A percentile compares a stretch with the other conserved stretches of the same genome.
Conservation (phyloP, 2,329 filamentous ascomycete species). For the Chrysosporium queenslandicum region DNA sequence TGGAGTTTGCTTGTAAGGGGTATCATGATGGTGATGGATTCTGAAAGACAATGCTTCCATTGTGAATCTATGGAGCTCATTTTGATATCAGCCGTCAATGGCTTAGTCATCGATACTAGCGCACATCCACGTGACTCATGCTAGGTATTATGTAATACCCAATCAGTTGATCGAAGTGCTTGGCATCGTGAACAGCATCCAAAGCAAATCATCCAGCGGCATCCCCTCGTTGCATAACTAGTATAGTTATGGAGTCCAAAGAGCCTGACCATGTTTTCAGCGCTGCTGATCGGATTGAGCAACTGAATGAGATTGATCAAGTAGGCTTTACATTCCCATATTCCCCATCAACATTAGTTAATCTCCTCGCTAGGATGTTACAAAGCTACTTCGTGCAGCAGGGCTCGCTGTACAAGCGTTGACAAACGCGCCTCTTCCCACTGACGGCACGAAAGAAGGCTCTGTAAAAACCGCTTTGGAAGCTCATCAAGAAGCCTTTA, state of each 20-base stretch:
- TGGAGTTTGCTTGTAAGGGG: background rate
- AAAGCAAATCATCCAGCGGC: background rate
- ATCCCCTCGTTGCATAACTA: no score
- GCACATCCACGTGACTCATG: background rate
- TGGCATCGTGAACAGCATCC: no score
- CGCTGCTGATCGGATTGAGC: conserved; percentile 65
- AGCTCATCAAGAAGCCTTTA: conserved; percentile 51
- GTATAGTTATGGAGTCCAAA: conserved; percentile 17
- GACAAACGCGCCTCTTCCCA: conserved; percentile 38
- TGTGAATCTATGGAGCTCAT: conserved; percentile 5
- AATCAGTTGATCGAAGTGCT: no score
- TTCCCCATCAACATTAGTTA: background rate
- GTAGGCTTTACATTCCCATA: conserved; percentile 29
- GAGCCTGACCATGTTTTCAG: conserved; percentile 45
- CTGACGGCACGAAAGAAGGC: conserved; percentile 20
- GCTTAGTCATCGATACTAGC: background rate
- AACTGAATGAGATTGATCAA: conserved; percentile 69
- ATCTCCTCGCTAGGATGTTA: conserved; percentile 35
- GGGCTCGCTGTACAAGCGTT: conserved; percentile 55
- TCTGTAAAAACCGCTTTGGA: conserved; percentile 36
- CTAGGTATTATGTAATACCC: no score
- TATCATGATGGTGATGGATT: background rate
- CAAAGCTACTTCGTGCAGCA: conserved; percentile 48
- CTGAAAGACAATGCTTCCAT: background rate
- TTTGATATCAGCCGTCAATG: background rate